Percentiles rank a stretch among this genome's conserved stretches.
phyloP scores from a whole-genome alignment of 495 filamentous ascomycete genomes.

The Hamigera avellanea region DNA sequence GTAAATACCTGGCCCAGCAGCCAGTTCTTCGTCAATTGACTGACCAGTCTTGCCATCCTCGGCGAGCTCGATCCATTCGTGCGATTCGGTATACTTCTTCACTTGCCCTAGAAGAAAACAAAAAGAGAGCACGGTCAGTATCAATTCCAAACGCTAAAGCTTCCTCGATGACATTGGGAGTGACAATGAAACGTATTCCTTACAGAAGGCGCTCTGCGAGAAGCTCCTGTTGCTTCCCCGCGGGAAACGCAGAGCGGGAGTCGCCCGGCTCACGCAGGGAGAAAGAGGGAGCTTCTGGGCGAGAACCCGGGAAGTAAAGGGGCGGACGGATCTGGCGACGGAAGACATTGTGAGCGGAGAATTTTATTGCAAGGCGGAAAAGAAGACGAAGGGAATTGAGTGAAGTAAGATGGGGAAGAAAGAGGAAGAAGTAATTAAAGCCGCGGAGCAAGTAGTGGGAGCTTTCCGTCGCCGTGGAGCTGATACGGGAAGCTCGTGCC shows the following conservation, averaged over 20 bases:
- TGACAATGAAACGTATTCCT: constrained; percentile 9
- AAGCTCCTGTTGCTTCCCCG: constrained; percentile 37
- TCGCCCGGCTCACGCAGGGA: constrained; percentile 19
- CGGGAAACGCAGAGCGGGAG: constrained; percentile 38
- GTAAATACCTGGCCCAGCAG: no score
- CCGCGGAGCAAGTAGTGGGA: constrained; percentile 7
- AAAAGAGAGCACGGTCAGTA: constrained; percentile 16
- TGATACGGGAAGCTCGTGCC: constrained; percentile 2
- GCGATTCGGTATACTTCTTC: constrained; percentile 92
- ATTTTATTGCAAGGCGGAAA: constrained; percentile 9
- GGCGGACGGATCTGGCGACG: constrained; percentile 28
- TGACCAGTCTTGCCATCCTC: constrained; percentile 49
- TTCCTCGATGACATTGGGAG: constrained; percentile 5
- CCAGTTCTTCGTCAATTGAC: neutral
- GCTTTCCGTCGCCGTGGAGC: neutral
- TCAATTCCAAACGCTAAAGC: constrained; percentile 5
- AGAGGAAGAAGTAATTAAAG: constrained; percentile 13
- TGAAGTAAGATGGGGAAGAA: constrained; percentile 2
- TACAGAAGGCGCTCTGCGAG: constrained; percentile 36
- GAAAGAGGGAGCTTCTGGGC: constrained; percentile 31
- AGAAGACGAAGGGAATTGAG: constrained; percentile 12
- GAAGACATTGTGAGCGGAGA: constrained; percentile 25
- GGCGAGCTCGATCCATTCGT: constrained; percentile 92
- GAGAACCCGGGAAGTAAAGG: constrained; percentile 31
- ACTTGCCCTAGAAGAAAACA: constrained; percentile 27